Percentiles rank a stretch among this genome's conserved stretches.
Evolutionary conservation across 345 rosid genomes (phyloP).

Genomic region (Bretschneidera sinensis): DNA sequence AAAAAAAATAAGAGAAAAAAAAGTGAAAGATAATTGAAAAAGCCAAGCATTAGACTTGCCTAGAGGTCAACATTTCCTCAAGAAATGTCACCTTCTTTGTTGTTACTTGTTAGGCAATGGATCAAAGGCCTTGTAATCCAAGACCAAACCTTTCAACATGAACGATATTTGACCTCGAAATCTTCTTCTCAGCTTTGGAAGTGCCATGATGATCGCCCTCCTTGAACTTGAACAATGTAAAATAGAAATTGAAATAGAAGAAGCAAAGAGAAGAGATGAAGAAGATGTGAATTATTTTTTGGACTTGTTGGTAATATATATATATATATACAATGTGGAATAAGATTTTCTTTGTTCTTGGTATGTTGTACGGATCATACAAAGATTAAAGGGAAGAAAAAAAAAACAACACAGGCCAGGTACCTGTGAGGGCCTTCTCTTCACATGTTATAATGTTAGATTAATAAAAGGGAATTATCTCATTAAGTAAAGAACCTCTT

Average conservation of each 20-base stretch:
- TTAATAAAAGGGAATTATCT: not conserved
- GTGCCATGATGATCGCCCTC: not conserved
- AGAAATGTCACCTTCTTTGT: constrained; percentile 9
- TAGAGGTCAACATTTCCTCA: constrained; percentile 33
- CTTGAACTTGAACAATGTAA: not conserved
- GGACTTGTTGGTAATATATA: constrained; percentile 5
- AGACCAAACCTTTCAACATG: too few relatives aligned
- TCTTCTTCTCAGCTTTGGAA: constrained; percentile 3
- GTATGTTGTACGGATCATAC: constrained; percentile 25
- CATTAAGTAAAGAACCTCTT: not conserved
- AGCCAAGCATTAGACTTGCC: constrained; percentile 80
- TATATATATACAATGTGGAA: too few relatives aligned
- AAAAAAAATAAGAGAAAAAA: not conserved
- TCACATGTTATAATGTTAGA: constrained; percentile 6
- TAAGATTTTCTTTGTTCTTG: constrained; percentile 11
- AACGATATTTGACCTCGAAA: too few relatives aligned
- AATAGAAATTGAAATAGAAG: not conserved
- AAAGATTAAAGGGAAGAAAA: not conserved
- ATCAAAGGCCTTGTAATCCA: constrained; percentile 5
- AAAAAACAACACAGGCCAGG: constrained; percentile 5
- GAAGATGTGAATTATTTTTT: constrained; percentile 2
- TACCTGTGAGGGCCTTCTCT: constrained; percentile 16
- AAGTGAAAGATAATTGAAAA: not conserved
- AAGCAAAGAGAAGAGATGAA: not conserved
- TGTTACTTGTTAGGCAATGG: constrained; percentile 17